Base-by-base conservation (phyloP, 1,139 yeast genomes). In the Diutina scorzettiae region DNA sequence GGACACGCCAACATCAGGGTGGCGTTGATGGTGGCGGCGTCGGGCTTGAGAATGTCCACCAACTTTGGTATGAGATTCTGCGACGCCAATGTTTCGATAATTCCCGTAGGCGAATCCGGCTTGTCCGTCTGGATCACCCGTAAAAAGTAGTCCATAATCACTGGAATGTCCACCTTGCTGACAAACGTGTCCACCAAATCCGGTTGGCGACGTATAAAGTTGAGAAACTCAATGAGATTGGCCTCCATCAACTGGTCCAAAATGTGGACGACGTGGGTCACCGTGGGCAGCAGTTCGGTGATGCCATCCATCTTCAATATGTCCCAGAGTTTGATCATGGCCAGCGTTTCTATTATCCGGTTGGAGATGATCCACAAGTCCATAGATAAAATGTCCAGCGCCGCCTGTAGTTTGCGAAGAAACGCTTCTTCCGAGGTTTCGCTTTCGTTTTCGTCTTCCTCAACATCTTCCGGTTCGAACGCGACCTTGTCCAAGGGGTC, bases 111-210 rank as follows among this genome's bases (percentile, higher is more conserved):
- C 30, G 71, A 68, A 49, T 77, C 81, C 3, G 77, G 72, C 48
- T 76, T 78, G 54, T 78, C 85, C 0, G 83, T 74, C 41, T 80
- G 80, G 29, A 78, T 76, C 16, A 78, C 66, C 49, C 79, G 66
- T 30, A 78, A 57, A 42, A 78, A 63, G 49, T 76, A 76, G 49
- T 69, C 75, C 72, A 67, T 68, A 29, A 69, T 53, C 68, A 78
- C 70, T 1, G 82, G 80, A 25, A 75, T 71, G 45, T 75, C 81
- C 29, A 77, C 65, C 50, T 76, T 78, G 32, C 59, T 60, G 39
- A 76, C 53, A 51, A 76, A 76, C 11, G 68, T 62, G 47, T 76
- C 81, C 7, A 76, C 83, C 42, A 78, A 56, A 47, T 63, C 61
- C 0, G 60, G 57, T 51, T 75, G 78, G 33, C 66, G 62, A 47